Percentiles rank a stretch among this genome's conserved stretches.
Conservation (phyloP, 176 grass and related monocot genomes). For the Coix lacrymajobi region DNA sequence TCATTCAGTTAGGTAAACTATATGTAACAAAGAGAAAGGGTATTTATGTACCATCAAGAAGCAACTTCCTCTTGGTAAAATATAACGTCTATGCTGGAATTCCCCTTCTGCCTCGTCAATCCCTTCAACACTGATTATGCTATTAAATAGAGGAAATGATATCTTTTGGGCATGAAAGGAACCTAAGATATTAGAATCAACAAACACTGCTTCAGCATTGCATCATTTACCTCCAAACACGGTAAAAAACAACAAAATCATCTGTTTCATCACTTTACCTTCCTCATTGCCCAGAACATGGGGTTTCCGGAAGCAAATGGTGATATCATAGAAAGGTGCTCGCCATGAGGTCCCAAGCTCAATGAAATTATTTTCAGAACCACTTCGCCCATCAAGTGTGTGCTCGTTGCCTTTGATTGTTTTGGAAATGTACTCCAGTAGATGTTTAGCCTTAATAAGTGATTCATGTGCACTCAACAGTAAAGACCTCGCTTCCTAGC, state of each 20-base stretch:
- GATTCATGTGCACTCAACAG: constrained; percentile 49
- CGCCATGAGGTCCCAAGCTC: constrained; percentile 72
- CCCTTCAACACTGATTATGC: constrained; percentile 39
- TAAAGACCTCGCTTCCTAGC: constrained; percentile 59
- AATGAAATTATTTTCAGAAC: constrained; percentile 49
- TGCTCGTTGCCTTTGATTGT: constrained; percentile 22
- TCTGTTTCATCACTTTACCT: constrained; percentile 36
- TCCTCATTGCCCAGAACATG: constrained; percentile 9
- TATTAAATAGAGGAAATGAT: constrained; percentile 65
- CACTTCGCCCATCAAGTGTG: constrained; percentile 6
- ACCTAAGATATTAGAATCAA: constrained; percentile 34
- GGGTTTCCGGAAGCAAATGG: constrained; percentile 32
- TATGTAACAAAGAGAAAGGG: constrained; percentile 10
- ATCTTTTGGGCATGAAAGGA: constrained; percentile 17
- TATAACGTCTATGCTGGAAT: constrained; percentile 52
- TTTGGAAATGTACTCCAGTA: constrained; percentile 49
- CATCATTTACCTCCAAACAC: constrained; percentile 1
- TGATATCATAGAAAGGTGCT: constrained; percentile 66
- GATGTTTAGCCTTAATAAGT: constrained; percentile 42
- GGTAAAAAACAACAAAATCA: background rate
- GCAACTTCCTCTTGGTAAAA: constrained; percentile 67
- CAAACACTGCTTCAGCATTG: constrained; percentile 8
- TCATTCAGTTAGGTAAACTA: constrained; percentile 13
- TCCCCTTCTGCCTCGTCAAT: constrained; percentile 56
- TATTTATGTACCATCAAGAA: constrained; percentile 66